phyloP scores from a whole-genome alignment of 31 red algal genomes.

The Odonthalia washingtoniensis region DNA sequence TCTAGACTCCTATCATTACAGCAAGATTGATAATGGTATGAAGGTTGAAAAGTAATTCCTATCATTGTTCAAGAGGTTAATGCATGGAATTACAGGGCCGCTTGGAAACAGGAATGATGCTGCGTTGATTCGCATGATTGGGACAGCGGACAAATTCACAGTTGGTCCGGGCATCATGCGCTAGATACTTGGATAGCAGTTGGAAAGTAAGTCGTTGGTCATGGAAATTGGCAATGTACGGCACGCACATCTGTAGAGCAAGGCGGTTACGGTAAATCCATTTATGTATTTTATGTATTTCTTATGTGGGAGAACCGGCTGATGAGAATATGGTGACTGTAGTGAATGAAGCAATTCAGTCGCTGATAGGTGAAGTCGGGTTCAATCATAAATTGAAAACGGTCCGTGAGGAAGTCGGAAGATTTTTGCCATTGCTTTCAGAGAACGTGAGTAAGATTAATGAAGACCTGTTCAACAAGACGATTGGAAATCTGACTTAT shows the following conservation, averaged over 20 bases:
- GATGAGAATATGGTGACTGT: too few relatives aligned
- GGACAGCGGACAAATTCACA: constrained; percentile 49
- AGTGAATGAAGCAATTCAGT: too few relatives aligned
- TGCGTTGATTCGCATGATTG: constrained; percentile 75
- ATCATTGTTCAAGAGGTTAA: constrained; percentile 1
- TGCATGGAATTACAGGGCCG: constrained; percentile 69
- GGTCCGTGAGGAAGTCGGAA: constrained; percentile 85
- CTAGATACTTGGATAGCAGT: constrained; percentile 47
- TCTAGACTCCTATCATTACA: constrained; percentile 50
- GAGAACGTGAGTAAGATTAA: not conserved
- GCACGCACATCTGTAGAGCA: constrained; percentile 80
- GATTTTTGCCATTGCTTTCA: constrained; percentile 53
- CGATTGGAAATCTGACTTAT: too few relatives aligned
- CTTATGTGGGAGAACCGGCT: constrained; percentile 45
- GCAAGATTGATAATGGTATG: constrained; percentile 27
- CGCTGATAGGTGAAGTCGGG: constrained; percentile 58
- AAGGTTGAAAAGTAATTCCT: constrained; percentile 32
- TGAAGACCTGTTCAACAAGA: too few relatives aligned
- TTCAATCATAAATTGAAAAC: constrained; percentile 88
- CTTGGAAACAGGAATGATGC: too few relatives aligned
- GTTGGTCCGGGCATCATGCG: constrained; percentile 42
- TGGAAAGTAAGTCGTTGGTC: constrained; percentile 57
- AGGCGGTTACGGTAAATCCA: constrained; percentile 78
- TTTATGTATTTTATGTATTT: constrained; percentile 59
- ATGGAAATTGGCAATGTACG: constrained; percentile 69